These are phyloP conservation scores for Collybia sp. DNA, from an alignment of 768 basidiomycete genomes.

Conservation along the genomic window DNA sequence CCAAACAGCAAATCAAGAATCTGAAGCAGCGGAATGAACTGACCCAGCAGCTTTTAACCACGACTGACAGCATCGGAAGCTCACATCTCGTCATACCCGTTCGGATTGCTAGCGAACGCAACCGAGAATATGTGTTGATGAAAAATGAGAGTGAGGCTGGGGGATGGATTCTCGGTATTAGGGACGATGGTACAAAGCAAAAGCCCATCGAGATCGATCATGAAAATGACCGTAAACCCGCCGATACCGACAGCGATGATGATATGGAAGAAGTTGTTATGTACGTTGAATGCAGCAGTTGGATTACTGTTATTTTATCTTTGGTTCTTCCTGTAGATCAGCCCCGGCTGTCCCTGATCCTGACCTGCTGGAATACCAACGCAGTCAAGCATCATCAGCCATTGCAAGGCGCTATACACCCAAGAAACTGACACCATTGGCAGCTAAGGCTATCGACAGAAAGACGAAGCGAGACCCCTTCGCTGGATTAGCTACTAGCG, in stretches of 20 bases:
- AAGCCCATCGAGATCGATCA: constrained; percentile 87
- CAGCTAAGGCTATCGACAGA: constrained; percentile 25
- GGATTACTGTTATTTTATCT: not conserved
- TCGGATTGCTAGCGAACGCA: constrained; percentile 92
- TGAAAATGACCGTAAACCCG: constrained; percentile 31
- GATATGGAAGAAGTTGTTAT: constrained; percentile 84
- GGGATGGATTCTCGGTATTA: constrained; percentile 92
- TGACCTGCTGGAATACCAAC: constrained; percentile 60
- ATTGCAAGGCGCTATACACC: constrained; percentile 45
- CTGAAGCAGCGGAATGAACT: constrained; percentile 84
- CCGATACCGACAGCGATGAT: constrained; percentile 36
- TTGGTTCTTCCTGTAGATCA: constrained; percentile 24
- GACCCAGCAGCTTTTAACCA: constrained; percentile 88
- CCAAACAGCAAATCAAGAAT: constrained; percentile 91
- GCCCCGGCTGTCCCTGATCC: constrained; percentile 37
- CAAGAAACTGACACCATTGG: constrained; percentile 25
- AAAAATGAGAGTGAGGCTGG: constrained; percentile 86
- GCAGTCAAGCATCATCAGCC: constrained; percentile 56
- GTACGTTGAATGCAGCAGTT: constrained; percentile 34
- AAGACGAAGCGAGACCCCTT: constrained; percentile 34
- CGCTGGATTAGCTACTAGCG: constrained; percentile 31
- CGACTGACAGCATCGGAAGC: constrained; percentile 90
- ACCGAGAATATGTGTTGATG: constrained; percentile 90
- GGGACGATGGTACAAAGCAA: constrained; percentile 77
- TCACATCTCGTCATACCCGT: constrained; percentile 88